Conservation (phyloP, 139 green algal genomes). For the Chlamydomonas asymmetrica region DNA sequence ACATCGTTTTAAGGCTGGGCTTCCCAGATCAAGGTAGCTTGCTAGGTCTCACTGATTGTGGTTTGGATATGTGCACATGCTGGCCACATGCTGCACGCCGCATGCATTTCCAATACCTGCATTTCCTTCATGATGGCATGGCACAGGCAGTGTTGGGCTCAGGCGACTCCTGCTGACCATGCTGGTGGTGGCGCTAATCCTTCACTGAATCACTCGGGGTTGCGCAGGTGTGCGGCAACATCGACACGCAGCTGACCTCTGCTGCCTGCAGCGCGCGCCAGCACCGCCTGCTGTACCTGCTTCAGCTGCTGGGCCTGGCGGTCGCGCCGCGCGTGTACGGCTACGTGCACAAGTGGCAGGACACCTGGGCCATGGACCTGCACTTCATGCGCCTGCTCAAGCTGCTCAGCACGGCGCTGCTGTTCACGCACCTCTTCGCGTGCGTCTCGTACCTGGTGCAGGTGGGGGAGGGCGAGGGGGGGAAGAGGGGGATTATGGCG, state of each 20-base stretch:
- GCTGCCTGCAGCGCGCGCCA: background rate
- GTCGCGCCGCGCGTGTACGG: conserved; percentile 18
- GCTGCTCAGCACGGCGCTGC: conserved; percentile 27
- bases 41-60: too few species aligned
- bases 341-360: conserved; percentile 39
- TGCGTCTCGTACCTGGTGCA: conserved; percentile 48
- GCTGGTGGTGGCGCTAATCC: too few species aligned
- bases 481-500: too few species aligned
- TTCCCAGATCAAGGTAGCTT: too few species aligned
- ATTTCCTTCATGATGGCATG: background rate
- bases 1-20: too few species aligned
- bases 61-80: too few species aligned
- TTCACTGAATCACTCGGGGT: too few species aligned
- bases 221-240: background rate
- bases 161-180: background rate
- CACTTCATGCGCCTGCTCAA: conserved; percentile 41
- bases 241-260: background rate
- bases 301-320: conserved; percentile 6
- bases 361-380: conserved; percentile 31
- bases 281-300: conserved; percentile 12
- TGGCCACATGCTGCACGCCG: background rate
- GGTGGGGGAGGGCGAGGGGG: conserved; percentile 17
- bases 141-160: background rate
- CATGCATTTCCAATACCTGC: background rate
- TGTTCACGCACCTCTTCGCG: conserved; percentile 52